These are phyloP conservation scores for Beta macrorhiza DNA, from an alignment of 179 eudicot species.

Conservation along the genomic window DNA sequence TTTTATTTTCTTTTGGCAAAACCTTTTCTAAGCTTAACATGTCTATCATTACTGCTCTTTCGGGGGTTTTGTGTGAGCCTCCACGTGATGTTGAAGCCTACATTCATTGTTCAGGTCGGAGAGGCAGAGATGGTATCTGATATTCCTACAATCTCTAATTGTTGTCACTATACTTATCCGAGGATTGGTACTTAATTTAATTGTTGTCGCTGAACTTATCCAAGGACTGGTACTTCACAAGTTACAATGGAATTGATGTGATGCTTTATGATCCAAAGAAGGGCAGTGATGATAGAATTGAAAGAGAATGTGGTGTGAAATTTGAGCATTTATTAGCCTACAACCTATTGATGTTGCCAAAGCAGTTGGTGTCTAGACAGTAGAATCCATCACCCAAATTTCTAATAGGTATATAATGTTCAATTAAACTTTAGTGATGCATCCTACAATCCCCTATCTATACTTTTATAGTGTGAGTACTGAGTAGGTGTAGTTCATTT, in stretches of 20 bases:
- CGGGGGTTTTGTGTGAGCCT: slow-evolving; percentile 67
- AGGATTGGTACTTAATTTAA: background rate
- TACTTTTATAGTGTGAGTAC: background rate
- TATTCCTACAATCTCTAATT: background rate
- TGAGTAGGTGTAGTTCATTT: background rate
- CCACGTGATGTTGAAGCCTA: slow-evolving; percentile 96
- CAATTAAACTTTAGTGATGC: background rate
- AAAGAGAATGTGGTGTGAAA: too few relatives aligned
- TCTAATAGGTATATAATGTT: too few relatives aligned
- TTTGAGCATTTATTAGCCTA: too few relatives aligned
- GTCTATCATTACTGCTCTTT: background rate
- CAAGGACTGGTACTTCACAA: slow-evolving; percentile 28
- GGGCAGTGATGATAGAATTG: slow-evolving; percentile 38
- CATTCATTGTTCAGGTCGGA: slow-evolving; percentile 96
- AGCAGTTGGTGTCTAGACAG: slow-evolving; percentile 33
- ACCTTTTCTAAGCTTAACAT: slow-evolving; percentile 3
- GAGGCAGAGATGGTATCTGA: slow-evolving; percentile 84
- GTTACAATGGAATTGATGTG: slow-evolving; percentile 83
- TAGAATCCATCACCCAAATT: too few relatives aligned
- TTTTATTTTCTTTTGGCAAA: background rate
- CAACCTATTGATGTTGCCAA: too few relatives aligned
- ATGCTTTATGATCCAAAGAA: slow-evolving; percentile 88
- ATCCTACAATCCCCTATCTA: background rate
- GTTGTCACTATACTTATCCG: background rate
- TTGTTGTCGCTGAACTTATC: background rate